Base-by-base conservation (phyloP, 192 early-diverging fungal species). In the Spizellomyces punctatus region DNA sequence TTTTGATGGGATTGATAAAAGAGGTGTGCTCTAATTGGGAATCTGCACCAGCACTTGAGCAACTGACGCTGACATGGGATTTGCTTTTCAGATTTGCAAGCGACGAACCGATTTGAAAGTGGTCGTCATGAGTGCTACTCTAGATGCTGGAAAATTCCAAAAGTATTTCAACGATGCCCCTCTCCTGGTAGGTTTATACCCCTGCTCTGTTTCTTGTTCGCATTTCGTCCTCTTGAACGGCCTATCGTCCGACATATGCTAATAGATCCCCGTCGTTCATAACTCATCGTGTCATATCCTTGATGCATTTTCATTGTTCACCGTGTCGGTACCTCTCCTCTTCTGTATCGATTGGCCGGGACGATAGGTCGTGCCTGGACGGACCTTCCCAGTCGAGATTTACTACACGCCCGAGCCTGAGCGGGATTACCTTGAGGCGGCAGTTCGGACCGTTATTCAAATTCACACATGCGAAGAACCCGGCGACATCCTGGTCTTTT, bases 131-230 rank as follows among this genome's bases (percentile, higher is more conserved):
- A 92, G 89, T 75, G 98, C 98, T 43, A 99, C 98, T 7, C 86
- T 98, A 48, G 96, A 99, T 79, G 95, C 96, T 54, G 96, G 91
- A 63, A 99, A 98, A 74, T 99, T 99, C 77, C 96, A 99, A 85
- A 92, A 90, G 74, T 99, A 98, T 83, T 99, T 99, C 77, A 87
- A 97, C 72, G 86, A 95, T 69, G 95, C 96, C 7, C 98, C 96
- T 8, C 80, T 98, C 56, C 69, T 98, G 73, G 88, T 91, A 83
- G 69, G 80, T 83, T 9, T 36, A 46, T n/a, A 14, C 21, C 12
- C 45, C 10, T 36, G 58, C 69, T 72, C 48, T 44, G 59, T 50
- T 10, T 69, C 60, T 69, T 58, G 47, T 48, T 44, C 52, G 52
- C 0, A 54, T 19, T 55, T 16, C 19, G 52, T 62, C 60, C 60